Base-by-base conservation (phyloP, 2,329 filamentous ascomycete species). In the Penicillium sp. region DNA sequence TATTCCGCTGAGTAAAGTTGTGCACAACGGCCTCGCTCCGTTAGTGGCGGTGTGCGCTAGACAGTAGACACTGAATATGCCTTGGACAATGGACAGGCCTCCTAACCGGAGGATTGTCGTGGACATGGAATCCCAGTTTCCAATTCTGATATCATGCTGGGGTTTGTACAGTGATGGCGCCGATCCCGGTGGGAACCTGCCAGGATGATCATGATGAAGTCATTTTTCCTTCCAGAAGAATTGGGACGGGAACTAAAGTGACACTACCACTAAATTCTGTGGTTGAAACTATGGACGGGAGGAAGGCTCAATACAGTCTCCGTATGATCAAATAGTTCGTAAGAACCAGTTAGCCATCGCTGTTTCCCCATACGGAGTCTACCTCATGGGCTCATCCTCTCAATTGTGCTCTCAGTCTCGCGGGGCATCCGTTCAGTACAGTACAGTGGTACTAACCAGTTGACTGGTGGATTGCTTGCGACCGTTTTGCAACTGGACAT, bases 121-220 rank as follows among this genome's bases (percentile, higher is more conserved):
- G 34, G 31, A 28, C 10, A 14, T 51, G 10, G 17, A 20, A 56
- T 25, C n/a, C 37, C 47, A 38, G 45, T 35, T 37, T 49, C 37
- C 45, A 50, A 37, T 56, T 50, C 35, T 56, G 43, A 56, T 50
- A 50, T 56, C 43, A 49, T 56, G 35, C 20, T 28, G 12, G n/a
- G n/a, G 14, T 14, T 20, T 28, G 3, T 41, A 28, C 22, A 50
- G 49, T 56, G 22, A 42, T 10, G 25, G 37, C 20, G 11, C 25
- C 25, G 45, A 25, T 35, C 43, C 47, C 22, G 22, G 53, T 39
- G 31, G 41, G 17, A 43, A 54, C 39, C 25, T 37, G 28, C 54
- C 45, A 14, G 31, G 53, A 47, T 17, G 37, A 55, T 55, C 43
- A 55, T 17, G 37, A 55, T 55, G 53, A 55, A 55, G 53, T 55